Evolutionary conservation across 257 asterid species (phyloP), one percentile per base, ranked within the genome.

Genomic region (Oldenlandia corymbosa): DNA sequence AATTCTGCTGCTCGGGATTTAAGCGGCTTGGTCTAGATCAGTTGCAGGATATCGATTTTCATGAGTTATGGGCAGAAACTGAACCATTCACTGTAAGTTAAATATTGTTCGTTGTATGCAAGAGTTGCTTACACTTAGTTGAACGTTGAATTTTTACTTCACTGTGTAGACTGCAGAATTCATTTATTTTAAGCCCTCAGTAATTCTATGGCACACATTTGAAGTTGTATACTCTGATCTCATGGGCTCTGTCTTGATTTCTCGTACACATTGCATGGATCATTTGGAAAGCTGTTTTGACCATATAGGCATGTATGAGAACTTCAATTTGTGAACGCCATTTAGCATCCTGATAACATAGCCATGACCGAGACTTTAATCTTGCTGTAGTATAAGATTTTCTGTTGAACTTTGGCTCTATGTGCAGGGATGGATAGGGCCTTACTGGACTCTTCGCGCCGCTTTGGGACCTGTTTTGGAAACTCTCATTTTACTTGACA

Each of bases 371-470:
- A n/a, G 46, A 18, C 46, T 32, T 31, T 34, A 32, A 57, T 18
- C 3, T 32, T 24, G 11, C 34, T 37, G 41, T 32, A 10, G 34
- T 34, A 57, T n/a, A n/a, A 4, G 54, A 10, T 54, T 13, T 18
- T 53, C 31, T 31, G 37, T 34, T 28, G 12, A 56, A 66, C 61
- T 67, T 48, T 21, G n/a, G 57, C 39, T 64, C 60, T 64, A 57
- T 50, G 37, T 69, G 83, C 95, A 90, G 96, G 95, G 74, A 57
- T 75, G 84, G 52, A 78, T 92, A 73, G 99, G 99, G 68, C 94
- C 96, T 67, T 89, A 87, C 69, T 87, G 97, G 99, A 82, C 99
- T 58, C 82, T 92, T 71, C 88, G 97, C 68, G 94, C 97, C 62
- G 88, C 94, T 71, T 62, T 89, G 62, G 97, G 95, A 53, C 95